Conservation (phyloP, 768 basidiomycete species). For the Hysterangium stoloniferum region DNA sequence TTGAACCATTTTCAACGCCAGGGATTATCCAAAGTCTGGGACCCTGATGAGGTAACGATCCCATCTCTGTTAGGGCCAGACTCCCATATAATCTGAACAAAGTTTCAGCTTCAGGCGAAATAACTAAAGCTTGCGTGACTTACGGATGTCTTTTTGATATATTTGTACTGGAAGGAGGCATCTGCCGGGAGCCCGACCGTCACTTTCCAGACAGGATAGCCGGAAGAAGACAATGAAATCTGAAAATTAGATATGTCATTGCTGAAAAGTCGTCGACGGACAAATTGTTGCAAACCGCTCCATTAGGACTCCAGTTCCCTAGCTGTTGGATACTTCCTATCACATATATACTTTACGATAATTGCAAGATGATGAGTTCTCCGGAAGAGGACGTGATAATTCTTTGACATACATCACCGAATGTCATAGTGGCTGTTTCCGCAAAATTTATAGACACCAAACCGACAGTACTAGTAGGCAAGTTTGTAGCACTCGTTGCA, state of each 20-base stretch:
- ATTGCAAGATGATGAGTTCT: too few relatives aligned
- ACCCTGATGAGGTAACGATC: slow-evolving; percentile 33
- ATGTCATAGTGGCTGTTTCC: slow-evolving; percentile 48
- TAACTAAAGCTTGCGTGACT: not conserved
- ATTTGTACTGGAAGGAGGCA: slow-evolving; percentile 51
- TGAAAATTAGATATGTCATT: slow-evolving; percentile 20
- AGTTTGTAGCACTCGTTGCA: not conserved
- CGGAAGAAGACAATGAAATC: slow-evolving; percentile 44
- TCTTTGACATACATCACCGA: slow-evolving; percentile 47
- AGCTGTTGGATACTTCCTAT: slow-evolving; percentile 49
- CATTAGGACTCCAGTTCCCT: slow-evolving; percentile 41
- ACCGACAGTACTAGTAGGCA: slow-evolving; percentile 1
- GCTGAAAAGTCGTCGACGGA: not conserved
- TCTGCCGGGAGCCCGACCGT: slow-evolving; percentile 42
- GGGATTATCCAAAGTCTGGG: slow-evolving; percentile 33
- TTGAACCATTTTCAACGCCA: too few relatives aligned
- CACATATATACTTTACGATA: slow-evolving; percentile 48
- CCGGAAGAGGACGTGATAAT: too few relatives aligned
- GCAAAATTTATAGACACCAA: slow-evolving; percentile 39
- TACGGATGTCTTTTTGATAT: slow-evolving; percentile 53
- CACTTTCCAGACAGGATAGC: slow-evolving; percentile 48
- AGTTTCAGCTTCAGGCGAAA: not conserved
- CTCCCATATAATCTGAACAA: slow-evolving; percentile 48
- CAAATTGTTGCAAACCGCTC: slow-evolving; percentile 31
- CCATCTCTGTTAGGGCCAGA: slow-evolving; percentile 49